Percentiles rank a stretch among this genome's conserved stretches.
Conservation (phyloP, 139 green algal genomes). For the Coelastrella sp. region DNA sequence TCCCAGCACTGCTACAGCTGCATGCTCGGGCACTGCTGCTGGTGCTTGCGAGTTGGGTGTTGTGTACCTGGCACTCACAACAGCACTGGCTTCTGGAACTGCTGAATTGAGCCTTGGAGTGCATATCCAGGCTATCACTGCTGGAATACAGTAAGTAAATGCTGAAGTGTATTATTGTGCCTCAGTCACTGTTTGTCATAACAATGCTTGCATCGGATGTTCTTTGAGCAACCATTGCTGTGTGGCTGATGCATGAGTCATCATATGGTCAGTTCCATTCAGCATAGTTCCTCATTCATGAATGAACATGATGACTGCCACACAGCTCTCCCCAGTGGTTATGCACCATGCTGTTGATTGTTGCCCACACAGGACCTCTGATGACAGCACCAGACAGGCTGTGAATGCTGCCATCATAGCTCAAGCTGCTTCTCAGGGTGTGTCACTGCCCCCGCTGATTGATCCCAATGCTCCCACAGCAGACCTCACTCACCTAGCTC, state of each 20-base stretch:
- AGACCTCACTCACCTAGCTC: neutral
- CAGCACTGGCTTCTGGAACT: neutral
- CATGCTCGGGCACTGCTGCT: neutral
- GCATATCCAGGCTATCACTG: neutral
- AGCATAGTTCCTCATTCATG: neutral
- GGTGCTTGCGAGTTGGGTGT: neutral
- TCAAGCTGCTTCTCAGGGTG: neutral
- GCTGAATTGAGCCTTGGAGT: neutral
- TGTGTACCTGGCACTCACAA: constrained; percentile 5
- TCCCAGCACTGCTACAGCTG: neutral
- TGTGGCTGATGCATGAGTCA: no score
- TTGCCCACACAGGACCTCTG: neutral
- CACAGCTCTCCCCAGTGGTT: neutral
- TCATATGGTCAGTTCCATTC: no score
- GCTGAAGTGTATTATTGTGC: neutral
- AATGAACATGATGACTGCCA: neutral
- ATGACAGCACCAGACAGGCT: neutral
- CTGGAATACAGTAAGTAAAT: constrained; percentile 2
- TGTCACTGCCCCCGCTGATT: neutral
- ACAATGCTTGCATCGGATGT: neutral
- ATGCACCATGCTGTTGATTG: neutral
- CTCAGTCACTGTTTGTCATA: neutral
- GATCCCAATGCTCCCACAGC: neutral
- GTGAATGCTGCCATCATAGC: neutral
- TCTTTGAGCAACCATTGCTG: neutral